Percentiles rank a stretch among this genome's conserved stretches.
phyloP scores from a whole-genome alignment of 148 eudicot genomes.

The Vaccinium myrtillus region DNA sequence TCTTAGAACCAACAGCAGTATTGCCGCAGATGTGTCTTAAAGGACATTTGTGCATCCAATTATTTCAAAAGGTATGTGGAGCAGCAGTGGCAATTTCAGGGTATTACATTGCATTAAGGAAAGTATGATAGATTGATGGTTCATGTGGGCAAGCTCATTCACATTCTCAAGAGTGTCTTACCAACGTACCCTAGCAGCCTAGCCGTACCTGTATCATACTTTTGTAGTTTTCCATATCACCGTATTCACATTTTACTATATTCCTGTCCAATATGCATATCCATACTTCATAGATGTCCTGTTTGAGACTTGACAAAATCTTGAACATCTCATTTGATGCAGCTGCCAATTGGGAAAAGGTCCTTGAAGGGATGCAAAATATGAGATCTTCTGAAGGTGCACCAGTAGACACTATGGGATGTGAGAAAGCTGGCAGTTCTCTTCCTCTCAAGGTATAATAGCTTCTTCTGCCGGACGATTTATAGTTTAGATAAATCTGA shows the following conservation, averaged over 20 bases:
- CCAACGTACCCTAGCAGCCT: background rate
- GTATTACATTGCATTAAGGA: background rate
- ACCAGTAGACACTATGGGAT: conserved; percentile 85
- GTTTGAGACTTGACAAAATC: background rate
- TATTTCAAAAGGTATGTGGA: conserved; percentile 19
- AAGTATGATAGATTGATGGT: background rate
- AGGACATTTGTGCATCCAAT: conserved; percentile 14
- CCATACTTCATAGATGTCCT: background rate
- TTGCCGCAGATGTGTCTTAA: conserved; percentile 19
- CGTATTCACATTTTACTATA: background rate
- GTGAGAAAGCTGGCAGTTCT: conserved; percentile 75
- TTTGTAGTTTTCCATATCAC: background rate
- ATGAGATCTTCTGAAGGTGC: conserved; percentile 87
- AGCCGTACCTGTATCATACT: background rate
- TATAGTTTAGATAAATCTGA: background rate
- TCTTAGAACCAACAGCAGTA: conserved; percentile 17
- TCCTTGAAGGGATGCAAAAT: conserved; percentile 69
- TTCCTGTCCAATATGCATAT: background rate
- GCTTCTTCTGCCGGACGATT: conserved; percentile 3
- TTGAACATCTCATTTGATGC: conserved; percentile 18
- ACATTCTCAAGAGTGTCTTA: background rate
- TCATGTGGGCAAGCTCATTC: background rate
- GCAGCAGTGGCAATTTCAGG: background rate
- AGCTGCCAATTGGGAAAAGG: conserved; percentile 71
- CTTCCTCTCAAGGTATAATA: conserved; percentile 76